These are phyloP conservation scores for Firmiana major DNA, from an alignment of 345 rosid species.

Conservation along the genomic window DNA sequence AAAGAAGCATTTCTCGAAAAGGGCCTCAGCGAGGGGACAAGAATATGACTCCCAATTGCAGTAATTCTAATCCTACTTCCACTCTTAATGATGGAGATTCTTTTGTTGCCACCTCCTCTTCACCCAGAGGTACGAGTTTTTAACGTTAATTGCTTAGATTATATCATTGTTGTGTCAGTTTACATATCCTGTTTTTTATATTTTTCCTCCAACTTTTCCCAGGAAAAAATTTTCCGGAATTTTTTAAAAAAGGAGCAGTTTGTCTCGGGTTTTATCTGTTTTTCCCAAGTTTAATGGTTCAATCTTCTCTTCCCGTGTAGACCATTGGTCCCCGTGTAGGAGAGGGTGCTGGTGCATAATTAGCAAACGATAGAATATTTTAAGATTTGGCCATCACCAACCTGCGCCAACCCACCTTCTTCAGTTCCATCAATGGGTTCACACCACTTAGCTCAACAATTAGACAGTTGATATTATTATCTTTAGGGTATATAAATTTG, in stretches of 20 bases:
- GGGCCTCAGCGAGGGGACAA: conserved; percentile 57
- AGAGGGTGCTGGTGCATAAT: neutral
- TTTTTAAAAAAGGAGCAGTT: neutral
- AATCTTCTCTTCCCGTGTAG: too few species aligned
- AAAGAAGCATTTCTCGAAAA: conserved; percentile 75
- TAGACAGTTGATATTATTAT: neutral
- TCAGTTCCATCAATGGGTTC: conserved; percentile 1
- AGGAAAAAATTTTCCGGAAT: neutral
- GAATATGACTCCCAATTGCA: conserved; percentile 16
- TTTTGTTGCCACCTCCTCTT: conserved; percentile 39
- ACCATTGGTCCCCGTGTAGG: neutral
- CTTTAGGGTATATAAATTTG: neutral
- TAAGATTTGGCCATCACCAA: conserved; percentile 4
- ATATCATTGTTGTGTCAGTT: neutral
- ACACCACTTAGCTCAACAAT: neutral
- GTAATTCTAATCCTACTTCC: conserved; percentile 24
- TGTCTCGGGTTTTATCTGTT: neutral
- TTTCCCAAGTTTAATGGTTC: neutral
- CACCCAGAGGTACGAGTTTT: conserved; percentile 52
- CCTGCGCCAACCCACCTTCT: conserved; percentile 4
- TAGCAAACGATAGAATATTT: too few species aligned
- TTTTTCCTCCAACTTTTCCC: neutral
- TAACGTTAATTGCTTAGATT: neutral
- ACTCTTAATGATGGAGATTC: conserved; percentile 42
- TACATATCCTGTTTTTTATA: neutral